Evolutionary conservation across 306 rosid genomes (phyloP), one percentile per base, ranked within the genome.

Genomic region (Rosa persica): DNA sequence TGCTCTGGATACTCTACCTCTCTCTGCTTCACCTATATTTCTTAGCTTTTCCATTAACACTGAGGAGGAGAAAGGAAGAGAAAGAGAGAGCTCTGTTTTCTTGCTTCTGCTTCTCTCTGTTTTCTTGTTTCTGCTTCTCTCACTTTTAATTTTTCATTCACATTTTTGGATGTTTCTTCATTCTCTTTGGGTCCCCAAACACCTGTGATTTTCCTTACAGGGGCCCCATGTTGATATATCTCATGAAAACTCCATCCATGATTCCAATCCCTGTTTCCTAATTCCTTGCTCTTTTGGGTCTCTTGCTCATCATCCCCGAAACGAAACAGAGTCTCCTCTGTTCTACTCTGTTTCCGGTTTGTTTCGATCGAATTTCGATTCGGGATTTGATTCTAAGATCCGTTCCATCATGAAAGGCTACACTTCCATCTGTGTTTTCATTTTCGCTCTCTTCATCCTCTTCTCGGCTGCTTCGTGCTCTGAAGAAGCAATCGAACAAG

Each of bases 21-120:
- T 47, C 9, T 51, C 79, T 80, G 25, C 70, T 16, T 36, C 42
- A 11, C n/a, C 30, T 81, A 78, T 38, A 69, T 75, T 81, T 90
- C 92, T 88, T 80, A 67, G 87, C 85, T 82, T 82, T 87, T 83
- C 91, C 88, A 82, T 85, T 81, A 83, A 87, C 89, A 76, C 78
- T 46, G 70, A 65, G 79, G 52, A 83, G 9, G 64, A 9, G 15
- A 61, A 27, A 61, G 40, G 6, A 61, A 27, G 67, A 61, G 70
- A 4, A 54, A 12, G n/a, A 44, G 22, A 76, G 65, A 67, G 72
- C 71, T 76, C 88, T 72, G 86, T 40, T 58, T 81, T 71, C 69
- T 80, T 81, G 61, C 86, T 74, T 83, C 86, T 36, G 62, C 62
- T 67, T 73, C 3, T 55, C 27, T 46, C 78, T n/a, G 25, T 54